phyloP scores from a whole-genome alignment of 75 land plant species.

The Selaginella tamariscina region DNA sequence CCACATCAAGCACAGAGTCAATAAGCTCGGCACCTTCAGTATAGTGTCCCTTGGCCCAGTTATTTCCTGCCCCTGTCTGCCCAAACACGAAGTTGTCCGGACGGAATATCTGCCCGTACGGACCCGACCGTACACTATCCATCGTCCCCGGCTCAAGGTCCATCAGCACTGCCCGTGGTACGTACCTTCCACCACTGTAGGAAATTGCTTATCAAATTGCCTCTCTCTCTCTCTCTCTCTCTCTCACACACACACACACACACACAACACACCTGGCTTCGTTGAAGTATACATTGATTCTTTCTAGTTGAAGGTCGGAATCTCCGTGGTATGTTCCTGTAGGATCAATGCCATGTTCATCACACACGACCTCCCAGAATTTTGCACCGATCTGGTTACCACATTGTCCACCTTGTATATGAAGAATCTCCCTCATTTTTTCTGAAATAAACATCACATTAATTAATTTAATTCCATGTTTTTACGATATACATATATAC shows the following conservation, averaged over 20 bases:
- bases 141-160: slow-evolving; percentile 6
- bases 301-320: background rate
- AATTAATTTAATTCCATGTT: no score
- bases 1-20: slow-evolving; percentile 9
- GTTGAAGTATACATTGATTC: background rate
- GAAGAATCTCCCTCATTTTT: background rate
- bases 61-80: slow-evolving; percentile 7
- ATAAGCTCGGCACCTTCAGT: slow-evolving; percentile 3
- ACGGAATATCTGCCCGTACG: slow-evolving; percentile 4
- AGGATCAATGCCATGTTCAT: background rate
- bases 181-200: slow-evolving; percentile 12
- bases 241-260: no score
- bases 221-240: no score
- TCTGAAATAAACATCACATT: background rate
- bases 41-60: slow-evolving; percentile 14
- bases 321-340: background rate
- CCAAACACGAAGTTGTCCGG: slow-evolving; percentile 9
- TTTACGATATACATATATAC: no score
- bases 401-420: background rate
- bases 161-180: slow-evolving; percentile 6
- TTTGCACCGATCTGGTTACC: background rate
- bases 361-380: background rate
- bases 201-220: no score
- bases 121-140: slow-evolving; percentile 6
- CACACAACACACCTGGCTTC: no score